A percentile compares a stretch with the other conserved stretches of the same genome.
Evolutionary conservation across 208 protist species (phyloP).

Genomic region (Trypanosoma scelopori): DNA sequence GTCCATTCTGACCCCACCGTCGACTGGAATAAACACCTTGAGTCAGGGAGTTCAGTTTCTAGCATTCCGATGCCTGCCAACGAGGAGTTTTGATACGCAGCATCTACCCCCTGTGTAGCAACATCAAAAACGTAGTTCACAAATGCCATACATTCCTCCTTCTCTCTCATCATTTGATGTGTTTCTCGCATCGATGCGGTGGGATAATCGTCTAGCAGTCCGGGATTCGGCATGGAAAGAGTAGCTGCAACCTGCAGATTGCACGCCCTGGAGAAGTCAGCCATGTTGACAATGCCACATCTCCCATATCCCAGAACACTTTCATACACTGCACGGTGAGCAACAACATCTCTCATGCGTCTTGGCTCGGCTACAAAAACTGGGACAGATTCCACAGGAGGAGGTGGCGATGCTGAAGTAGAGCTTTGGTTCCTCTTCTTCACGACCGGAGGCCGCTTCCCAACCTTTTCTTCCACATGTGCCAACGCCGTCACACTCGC

Average conservation of each 20-base stretch:
- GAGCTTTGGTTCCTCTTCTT: conserved; percentile 1
- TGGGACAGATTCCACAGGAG: conserved; percentile 11
- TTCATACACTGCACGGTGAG: conserved; percentile 30
- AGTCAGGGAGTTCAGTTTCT: neutral
- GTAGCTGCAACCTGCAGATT: conserved; percentile 19
- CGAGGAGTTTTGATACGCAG: conserved; percentile 11
- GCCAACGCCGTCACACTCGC: neutral
- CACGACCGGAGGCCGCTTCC: conserved; percentile 7
- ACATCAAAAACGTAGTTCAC: conserved; percentile 39
- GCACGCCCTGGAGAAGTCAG: conserved; percentile 26
- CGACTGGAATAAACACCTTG: neutral
- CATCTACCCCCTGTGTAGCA: conserved; percentile 13
- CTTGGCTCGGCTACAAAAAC: conserved; percentile 22
- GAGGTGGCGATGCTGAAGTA: neutral
- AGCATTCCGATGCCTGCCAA: neutral
- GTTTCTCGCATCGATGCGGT: conserved; percentile 18
- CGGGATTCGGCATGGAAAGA: conserved; percentile 15
- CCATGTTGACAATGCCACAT: conserved; percentile 10
- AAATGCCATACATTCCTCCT: conserved; percentile 25
- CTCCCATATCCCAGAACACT: conserved; percentile 3
- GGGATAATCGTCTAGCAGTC: conserved; percentile 13
- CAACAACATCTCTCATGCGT: conserved; percentile 34
- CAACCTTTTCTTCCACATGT: conserved; percentile 9
- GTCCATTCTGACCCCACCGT: too few relatives aligned
- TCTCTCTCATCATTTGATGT: conserved; percentile 29